Evolutionary conservation across 805 yeast genomes (phyloP), one percentile per base, ranked within the genome.

Genomic region (Myxozyma nipponensis): DNA sequence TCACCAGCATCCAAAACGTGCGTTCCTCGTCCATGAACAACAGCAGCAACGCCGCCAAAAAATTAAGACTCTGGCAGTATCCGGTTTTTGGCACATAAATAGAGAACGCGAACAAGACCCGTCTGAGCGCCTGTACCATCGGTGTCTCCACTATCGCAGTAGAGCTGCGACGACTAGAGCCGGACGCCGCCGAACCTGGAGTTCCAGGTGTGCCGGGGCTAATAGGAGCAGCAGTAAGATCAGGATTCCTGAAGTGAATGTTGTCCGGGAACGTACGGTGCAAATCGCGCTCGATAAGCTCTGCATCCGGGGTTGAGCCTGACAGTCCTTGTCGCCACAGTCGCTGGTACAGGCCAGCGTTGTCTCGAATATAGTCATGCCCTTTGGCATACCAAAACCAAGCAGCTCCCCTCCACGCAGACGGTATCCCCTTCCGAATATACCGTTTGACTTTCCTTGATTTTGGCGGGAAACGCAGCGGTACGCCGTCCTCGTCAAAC

Each of bases 351-450:
- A 86, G 76, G 1, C 95, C 96, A 15, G 71, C 71, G 63, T 90
- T 81, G 19, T 44, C 51, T 13, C 19, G 26, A n/a, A 69, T 68
- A 37, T 60, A 55, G 46, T 86, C 93, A 48, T 81, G 76, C 2
- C 98, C 98, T 23, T 82, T 82, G 6, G 95, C 95, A 67, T 86
- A 91, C 72, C 81, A 83, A 75, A 93, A 91, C 98, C 98, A 91
- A 0, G 97, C 96, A 58, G 79, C 78, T 1, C 98, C 98, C 58
- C 98, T 73, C 97, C 96, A 91, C 64, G 88, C 96, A 0, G 96
- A 90, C 0, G 98, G 98, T 9, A 91, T 83, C 10, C 98, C 98
- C 65, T 86, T 86, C 49, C 97, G 77, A 10, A 93, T 79, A 62
- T 86, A 83, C 51, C 95, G 77, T 62, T 85, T 84, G 56, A 88